Percentiles rank a stretch among this genome's conserved stretches.
Conservation (phyloP, 2,329 filamentous ascomycete species). For the Fusarium newnesense region DNA sequence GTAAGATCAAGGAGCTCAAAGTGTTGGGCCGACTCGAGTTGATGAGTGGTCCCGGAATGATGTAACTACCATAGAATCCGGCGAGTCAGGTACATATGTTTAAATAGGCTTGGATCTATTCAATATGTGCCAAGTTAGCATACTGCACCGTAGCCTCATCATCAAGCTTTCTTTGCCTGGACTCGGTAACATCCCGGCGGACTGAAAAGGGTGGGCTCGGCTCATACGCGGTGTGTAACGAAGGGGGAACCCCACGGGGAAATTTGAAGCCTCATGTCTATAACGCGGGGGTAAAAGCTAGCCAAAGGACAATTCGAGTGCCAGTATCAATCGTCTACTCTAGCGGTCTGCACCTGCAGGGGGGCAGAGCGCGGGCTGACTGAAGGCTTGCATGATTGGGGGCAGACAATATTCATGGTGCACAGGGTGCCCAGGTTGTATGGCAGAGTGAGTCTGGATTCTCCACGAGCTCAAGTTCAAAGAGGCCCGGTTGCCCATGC, state of each 20-base stretch:
- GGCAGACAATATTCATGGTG: background rate
- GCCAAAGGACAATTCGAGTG: conserved; percentile 19
- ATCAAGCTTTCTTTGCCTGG: conserved; percentile 1
- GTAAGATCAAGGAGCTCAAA: background rate
- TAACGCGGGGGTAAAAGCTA: conserved; percentile 25
- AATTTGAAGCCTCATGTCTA: conserved; percentile 26
- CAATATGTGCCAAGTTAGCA: background rate
- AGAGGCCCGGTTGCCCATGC: conserved; percentile 15
- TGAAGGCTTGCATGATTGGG: background rate
- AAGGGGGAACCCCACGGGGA: conserved; percentile 32
- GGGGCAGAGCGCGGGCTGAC: conserved; percentile 4
- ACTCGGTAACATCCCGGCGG: conserved; percentile 23
- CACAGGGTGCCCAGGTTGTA: background rate
- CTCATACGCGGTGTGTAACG: conserved; percentile 20
- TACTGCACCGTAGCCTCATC: conserved; percentile 10
- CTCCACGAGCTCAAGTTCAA: conserved; percentile 34
- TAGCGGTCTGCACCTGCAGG: conserved; percentile 28
- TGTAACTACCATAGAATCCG: background rate
- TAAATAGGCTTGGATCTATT: background rate
- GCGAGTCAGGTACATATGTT: conserved; percentile 12
- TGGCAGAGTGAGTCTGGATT: background rate
- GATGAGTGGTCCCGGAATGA: background rate
- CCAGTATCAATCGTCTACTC: conserved; percentile 8
- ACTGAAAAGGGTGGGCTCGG: conserved; percentile 32
- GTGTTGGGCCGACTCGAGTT: background rate